A percentile compares a stretch with the other conserved stretches of the same genome.
phyloP scores from a whole-genome alignment of 1,284 basidiomycete genomes.

The Tremellales sp. region DNA sequence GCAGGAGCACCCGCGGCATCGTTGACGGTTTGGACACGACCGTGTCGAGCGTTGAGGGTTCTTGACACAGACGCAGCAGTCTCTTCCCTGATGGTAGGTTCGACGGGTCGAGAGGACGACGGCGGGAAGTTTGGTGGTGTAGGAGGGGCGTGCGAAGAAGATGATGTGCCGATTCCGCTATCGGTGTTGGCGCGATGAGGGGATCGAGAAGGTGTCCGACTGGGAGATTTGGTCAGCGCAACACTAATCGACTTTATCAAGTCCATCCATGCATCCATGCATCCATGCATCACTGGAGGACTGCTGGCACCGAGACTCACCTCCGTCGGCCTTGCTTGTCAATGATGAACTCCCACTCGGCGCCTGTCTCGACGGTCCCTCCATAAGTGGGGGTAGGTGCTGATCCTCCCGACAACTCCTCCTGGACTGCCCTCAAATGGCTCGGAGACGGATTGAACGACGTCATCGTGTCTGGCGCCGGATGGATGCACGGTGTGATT shows the following conservation, averaged over 20 bases:
- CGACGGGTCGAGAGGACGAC: slow-evolving; percentile 22
- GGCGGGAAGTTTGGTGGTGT: background rate
- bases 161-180: slow-evolving; percentile 21
- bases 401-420: slow-evolving; percentile 30
- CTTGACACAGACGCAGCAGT: slow-evolving; percentile 20
- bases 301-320: slow-evolving; percentile 28
- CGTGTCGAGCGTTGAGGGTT: slow-evolving; percentile 8
- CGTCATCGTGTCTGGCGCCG: slow-evolving; percentile 28
- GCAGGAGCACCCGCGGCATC: background rate
- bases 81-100: slow-evolving; percentile 38
- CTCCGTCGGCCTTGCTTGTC: slow-evolving; percentile 35
- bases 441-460: slow-evolving; percentile 39
- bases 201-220: slow-evolving; percentile 37
- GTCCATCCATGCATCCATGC: too few relatives aligned
- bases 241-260: background rate
- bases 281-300: background rate
- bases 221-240: slow-evolving; percentile 9
- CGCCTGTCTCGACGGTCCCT: slow-evolving; percentile 53
- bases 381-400: slow-evolving; percentile 57
- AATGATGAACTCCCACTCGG: slow-evolving; percentile 45
- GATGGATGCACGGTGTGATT: too few relatives aligned
- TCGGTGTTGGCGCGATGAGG: slow-evolving; percentile 26
- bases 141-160: slow-evolving; percentile 1
- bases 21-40: background rate
- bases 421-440: slow-evolving; percentile 38